Conservation (phyloP, 441 rosid species). For the Mallotus repandus region DNA sequence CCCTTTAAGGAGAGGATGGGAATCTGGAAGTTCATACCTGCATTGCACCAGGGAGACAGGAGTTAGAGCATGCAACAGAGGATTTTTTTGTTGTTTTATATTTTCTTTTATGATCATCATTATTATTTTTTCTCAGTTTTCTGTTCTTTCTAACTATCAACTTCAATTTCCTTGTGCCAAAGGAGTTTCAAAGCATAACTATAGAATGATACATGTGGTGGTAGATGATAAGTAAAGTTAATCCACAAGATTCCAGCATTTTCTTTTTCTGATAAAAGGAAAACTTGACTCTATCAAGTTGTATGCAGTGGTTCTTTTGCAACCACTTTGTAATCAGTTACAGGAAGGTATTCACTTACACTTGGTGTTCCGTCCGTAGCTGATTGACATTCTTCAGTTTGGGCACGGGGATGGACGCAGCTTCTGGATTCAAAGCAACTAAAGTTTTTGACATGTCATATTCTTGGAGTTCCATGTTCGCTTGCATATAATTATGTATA, state of each 20-base stretch:
- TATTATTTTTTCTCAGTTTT: background rate
- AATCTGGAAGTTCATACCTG: constrained; percentile 92
- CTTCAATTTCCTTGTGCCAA: background rate
- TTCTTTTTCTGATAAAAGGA: constrained; percentile 6
- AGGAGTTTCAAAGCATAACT: constrained; percentile 1
- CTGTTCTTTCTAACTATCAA: background rate
- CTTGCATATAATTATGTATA: constrained; percentile 64
- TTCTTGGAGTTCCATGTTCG: constrained; percentile 73
- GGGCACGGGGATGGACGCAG: constrained; percentile 69
- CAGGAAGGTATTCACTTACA: constrained; percentile 55
- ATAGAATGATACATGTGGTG: background rate
- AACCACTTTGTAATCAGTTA: background rate
- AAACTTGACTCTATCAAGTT: constrained; percentile 12
- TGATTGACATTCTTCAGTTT: constrained; percentile 78
- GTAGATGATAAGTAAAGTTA: background rate
- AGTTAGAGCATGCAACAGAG: constrained; percentile 11
- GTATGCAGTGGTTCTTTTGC: background rate
- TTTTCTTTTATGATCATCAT: background rate
- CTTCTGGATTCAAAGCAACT: constrained; percentile 75
- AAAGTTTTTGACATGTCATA: constrained; percentile 83
- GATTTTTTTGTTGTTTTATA: background rate
- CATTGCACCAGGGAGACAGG: constrained; percentile 33
- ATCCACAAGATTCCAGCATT: constrained; percentile 1
- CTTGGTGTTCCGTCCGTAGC: constrained; percentile 93
- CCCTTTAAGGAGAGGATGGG: constrained; percentile 77